Base-by-base conservation (phyloP, 805 yeast genomes). In the Teunomyces stri region DNA sequence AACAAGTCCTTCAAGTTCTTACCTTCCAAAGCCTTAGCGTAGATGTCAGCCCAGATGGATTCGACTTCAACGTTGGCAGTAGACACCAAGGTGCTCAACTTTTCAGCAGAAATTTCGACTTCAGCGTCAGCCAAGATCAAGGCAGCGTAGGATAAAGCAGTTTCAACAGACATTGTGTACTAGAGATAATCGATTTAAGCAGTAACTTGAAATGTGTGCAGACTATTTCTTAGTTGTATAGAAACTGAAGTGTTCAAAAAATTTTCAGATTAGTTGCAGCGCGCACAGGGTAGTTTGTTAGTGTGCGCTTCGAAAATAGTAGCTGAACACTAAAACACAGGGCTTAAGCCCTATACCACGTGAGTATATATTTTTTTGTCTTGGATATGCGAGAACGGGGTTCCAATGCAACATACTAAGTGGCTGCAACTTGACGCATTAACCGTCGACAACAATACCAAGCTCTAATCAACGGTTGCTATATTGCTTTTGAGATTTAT, bases 141-240 rank as follows among this genome's bases (percentile, higher is more conserved):
- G 58, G 78, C 76, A 51, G 78, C 78, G 74, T 73, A 73, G 46
- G 77, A 72, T 63, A 73, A 70, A 63, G 76, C 75, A 49, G 76
- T 62, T 70, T 73, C 78, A 58, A 67, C 63, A 59, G 78, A 72
- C 78, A 73, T 73, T 62, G 45, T 61, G 47, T 67, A 72, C 76
- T 72, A 73, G 78, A 71, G 65, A 67, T 73, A 73, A 73, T 73
- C 78, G 61, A 60, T 69, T 72, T 73, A 72, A 72, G 76, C 77
- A 53, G 45, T 48, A 40, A 40, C 46, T 48, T 46, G 54, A 63
- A 60, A 56, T 63, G 40, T 38, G 49, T 51, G 78, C 77, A 70
- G 78, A 73, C 78, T 73, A 73, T 59, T 37, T 69, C 75, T 72
- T 70, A 69, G 74, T 71, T 65, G 34, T 39, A 15, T 21, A 27